Base-by-base conservation (phyloP, 768 basidiomycete species). In the Rubroboletus pulcherrimus region DNA sequence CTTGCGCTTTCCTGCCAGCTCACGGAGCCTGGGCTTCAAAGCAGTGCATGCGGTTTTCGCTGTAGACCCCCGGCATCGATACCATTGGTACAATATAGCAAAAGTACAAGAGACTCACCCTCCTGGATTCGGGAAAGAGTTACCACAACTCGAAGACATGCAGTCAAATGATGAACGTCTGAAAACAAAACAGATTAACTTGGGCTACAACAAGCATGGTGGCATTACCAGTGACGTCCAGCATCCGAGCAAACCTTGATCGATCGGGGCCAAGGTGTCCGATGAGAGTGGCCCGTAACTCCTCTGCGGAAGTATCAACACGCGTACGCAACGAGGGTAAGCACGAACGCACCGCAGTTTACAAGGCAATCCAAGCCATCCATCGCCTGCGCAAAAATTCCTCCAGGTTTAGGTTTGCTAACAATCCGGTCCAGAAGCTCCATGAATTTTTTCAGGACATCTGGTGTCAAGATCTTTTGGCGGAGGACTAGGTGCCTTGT, bases 311-410 rank as follows among this genome's bases (percentile, higher is more conserved):
- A 10, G n/a, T 5, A 26, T 43, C 24, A 8, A 26, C 24, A 43
- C 4, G 14, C 7, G 14, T 43, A 43, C 24, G 7, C 42, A 26
- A 24, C 9, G 42, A 15, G 14, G 14, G 14, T 43, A 15, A 9
- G 15, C 44, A 39, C 10, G 9, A 21, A 49, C 58, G 24, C n/a
- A 62, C 58, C 52, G 19, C 55, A 60, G 14, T 51, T 24, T 48
- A 60, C 24, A 11, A 62, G 40, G 40, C 51, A 56, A 5, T 12
- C 56, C 35, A 62, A 35, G 12, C 55, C 59, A 12, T 57, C 59
- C 61, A 62, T 62, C 7, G 42, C 51, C 4, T 60, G 59, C 21
- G 37, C 33, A 11, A 62, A 53, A 37, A 49, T 49, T 4, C 47
- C 43, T 15, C 35, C 51, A 3, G 31, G 26, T 15, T 21, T 21